Base-by-base conservation (phyloP, 352 stramenopile species). In the Pythium insidiosum region DNA sequence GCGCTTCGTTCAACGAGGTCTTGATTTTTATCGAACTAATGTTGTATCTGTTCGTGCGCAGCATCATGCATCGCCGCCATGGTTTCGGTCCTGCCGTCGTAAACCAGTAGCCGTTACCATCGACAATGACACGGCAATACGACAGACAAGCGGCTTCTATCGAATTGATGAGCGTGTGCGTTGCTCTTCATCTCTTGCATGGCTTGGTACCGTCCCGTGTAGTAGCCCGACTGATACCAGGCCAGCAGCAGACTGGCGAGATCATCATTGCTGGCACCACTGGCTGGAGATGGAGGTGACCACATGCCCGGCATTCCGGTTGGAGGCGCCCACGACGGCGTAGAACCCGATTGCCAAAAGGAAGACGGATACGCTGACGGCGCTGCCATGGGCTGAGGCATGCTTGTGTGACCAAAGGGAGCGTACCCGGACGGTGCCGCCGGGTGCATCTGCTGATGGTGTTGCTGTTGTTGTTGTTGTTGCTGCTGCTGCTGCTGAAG, bases 161-260 rank as follows among this genome's bases (percentile, higher is more conserved):
- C 12, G 24, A 43, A 47, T 20, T 7, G 38, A 19, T 44, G 12
- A 15, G 4, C n/a, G 20, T 18, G 1, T 48, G 22, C 41, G 4
- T n/a, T 50, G 36, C 29, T 47, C 21, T 53, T 48, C 69, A 85
- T 87, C 50, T 89, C 76, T 46, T 87, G 76, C 38, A 84, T 77
- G 4, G 73, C 74, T 61, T 88, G 73, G 49, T 80, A 89, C 34
- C 77, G 66, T 5, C 77, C 77, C 1, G 76, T 88, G 44, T 85
- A 87, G 53, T 89, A 92, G 39, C 76, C 80, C 15, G 74, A 88
- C 45, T 89, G 77, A 59, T 89, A 92, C 77, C 80, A 92, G n/a
- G 80, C 64, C 41, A 92, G 58, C 6, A 89, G 59, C 38, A 89
- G 30, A 26, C 84, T 88, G 6, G 80, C 66, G 16, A 92, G 50